Percentiles rank a stretch among this genome's conserved stretches.
phyloP scores from a whole-genome alignment of 108 stramenopile genomes.

The Asterionellopsis glacialis region DNA sequence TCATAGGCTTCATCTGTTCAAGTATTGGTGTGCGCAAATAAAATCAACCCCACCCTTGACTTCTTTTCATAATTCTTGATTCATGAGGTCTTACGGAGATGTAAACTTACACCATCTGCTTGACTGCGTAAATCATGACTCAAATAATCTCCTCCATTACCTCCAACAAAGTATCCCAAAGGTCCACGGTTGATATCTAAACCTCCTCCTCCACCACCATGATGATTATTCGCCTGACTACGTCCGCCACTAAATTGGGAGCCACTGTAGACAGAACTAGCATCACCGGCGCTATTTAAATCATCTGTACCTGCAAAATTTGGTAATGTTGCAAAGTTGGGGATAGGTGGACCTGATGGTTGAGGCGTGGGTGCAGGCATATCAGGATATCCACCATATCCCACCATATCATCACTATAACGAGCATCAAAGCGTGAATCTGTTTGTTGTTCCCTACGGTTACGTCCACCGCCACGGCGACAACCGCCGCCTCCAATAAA shows the following conservation, averaged over 20 bases:
- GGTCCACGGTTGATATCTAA: conserved; percentile 24
- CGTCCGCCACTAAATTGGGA: conserved; percentile 53
- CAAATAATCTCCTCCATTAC: not conserved
- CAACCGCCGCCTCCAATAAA: conserved; percentile 54
- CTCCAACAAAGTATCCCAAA: conserved; percentile 42
- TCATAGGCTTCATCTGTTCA: no score
- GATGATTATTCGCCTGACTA: conserved; percentile 10
- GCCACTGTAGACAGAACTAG: conserved; percentile 52
- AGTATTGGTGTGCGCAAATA: no score
- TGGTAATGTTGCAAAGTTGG: conserved; percentile 84
- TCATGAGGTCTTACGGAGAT: no score
- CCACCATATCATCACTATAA: conserved; percentile 20
- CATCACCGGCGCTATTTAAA: conserved; percentile 71
- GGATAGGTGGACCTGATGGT: conserved; percentile 66
- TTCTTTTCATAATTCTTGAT: no score
- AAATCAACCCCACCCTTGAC: no score
- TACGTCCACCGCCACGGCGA: conserved; percentile 37
- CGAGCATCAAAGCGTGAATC: conserved; percentile 87
- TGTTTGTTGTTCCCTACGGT: conserved; percentile 47
- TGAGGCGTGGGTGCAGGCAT: conserved; percentile 14
- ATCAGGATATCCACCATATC: not conserved
- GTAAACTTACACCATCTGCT: no score
- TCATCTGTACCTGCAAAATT: conserved; percentile 71
- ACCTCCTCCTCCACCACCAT: conserved; percentile 4
- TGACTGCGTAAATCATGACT: no score